These are phyloP conservation scores for Salix viminalis DNA, from an alignment of 345 rosid species.

Conservation along the genomic window DNA sequence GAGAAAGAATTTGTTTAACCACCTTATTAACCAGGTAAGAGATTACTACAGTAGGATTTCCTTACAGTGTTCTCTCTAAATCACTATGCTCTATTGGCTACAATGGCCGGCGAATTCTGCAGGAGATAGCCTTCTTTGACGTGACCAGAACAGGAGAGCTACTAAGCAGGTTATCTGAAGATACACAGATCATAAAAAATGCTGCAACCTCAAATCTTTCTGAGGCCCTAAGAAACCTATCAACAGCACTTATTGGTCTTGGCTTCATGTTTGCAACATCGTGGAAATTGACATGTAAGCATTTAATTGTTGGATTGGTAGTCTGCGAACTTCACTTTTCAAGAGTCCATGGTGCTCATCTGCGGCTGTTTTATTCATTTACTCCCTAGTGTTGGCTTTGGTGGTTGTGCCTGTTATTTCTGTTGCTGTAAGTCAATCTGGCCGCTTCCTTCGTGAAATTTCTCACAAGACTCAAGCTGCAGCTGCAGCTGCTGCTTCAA, in stretches of 20 bases:
- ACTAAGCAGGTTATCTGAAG: conserved; percentile 51
- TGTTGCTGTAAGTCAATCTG: conserved; percentile 61
- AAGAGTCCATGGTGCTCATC: not conserved
- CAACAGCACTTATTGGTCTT: conserved; percentile 39
- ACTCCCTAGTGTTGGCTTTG: conserved; percentile 66
- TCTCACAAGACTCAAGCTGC: conserved; percentile 94
- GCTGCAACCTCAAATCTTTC: conserved; percentile 53
- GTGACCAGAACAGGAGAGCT: conserved; percentile 49
- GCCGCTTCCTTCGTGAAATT: conserved; percentile 83
- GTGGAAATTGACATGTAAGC: conserved; percentile 46
- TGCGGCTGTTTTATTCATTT: not conserved
- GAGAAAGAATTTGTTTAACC: conserved; percentile 42
- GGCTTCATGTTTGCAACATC: conserved; percentile 45
- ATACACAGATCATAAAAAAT: conserved; percentile 51
- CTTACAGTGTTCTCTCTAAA: not conserved
- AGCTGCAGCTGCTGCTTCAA: conserved; percentile 90
- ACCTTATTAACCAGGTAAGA: conserved; percentile 41
- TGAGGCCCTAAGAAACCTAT: conserved; percentile 43
- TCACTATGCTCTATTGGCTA: not conserved
- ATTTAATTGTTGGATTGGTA: not conserved
- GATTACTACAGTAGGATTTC: not conserved
- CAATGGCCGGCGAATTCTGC: not conserved
- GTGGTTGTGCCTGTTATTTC: conserved; percentile 78
- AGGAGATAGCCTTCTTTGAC: conserved; percentile 53
- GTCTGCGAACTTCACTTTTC: not conserved